A percentile compares a stretch with the other conserved stretches of the same genome.
phyloP scores from a whole-genome alignment of 371 early-diverging fungal species.

The Mortierella sp. region DNA sequence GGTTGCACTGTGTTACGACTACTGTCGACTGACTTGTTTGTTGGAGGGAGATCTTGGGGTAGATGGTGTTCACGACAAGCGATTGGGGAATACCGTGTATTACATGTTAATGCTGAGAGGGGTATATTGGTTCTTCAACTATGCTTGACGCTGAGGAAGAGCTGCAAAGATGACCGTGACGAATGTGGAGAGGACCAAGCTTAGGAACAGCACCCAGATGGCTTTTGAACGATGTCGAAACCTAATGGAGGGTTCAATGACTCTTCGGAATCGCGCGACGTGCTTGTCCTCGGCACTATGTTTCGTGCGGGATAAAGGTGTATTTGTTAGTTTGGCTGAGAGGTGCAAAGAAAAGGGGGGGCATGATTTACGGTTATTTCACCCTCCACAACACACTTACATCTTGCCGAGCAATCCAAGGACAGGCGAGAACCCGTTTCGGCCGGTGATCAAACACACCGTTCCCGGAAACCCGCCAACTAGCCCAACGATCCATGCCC shows the following conservation, averaged over 20 bases:
- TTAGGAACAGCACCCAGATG: conserved; percentile 22
- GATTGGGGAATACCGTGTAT: too few relatives aligned
- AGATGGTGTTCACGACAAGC: too few relatives aligned
- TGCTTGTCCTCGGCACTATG: conserved; percentile 33
- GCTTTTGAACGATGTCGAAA: conserved; percentile 18
- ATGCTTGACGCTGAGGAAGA: conserved; percentile 20
- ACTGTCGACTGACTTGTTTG: too few relatives aligned
- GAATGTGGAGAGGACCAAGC: conserved; percentile 25
- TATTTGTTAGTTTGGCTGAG: neutral
- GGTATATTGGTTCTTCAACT: too few relatives aligned
- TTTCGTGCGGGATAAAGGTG: neutral
- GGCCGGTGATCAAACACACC: conserved; percentile 21
- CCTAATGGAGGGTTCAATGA: conserved; percentile 29
- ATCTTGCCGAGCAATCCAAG: conserved; percentile 38
- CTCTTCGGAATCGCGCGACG: conserved; percentile 19
- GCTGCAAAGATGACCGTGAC: conserved; percentile 37
- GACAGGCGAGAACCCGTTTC: conserved; percentile 35
- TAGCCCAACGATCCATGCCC: conserved; percentile 35
- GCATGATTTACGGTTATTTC: too few relatives aligned
- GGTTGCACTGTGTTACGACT: too few relatives aligned
- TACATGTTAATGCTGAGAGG: too few relatives aligned
- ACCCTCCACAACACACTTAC: too few relatives aligned
- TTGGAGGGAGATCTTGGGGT: too few relatives aligned
- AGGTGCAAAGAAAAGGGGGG: too few relatives aligned
- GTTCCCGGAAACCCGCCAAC: conserved; percentile 34